phyloP scores from a whole-genome alignment of 148 eudicot genomes.

The Camellia lanceoleosa region DNA sequence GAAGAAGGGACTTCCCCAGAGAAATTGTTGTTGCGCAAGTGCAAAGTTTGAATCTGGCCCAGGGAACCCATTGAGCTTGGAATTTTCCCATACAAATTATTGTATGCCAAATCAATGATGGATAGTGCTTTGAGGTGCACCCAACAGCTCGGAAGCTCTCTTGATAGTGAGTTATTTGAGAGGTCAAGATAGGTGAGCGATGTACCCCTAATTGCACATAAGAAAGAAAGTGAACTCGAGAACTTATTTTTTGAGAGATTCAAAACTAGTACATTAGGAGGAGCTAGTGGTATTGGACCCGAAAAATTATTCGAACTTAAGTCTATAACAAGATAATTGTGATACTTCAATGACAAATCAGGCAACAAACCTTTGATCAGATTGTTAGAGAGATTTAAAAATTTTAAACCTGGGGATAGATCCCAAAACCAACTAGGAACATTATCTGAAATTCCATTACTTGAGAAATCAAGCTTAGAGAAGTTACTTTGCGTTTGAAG shows the following conservation, averaged over 20 bases:
- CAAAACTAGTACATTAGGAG: neutral
- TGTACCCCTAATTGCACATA: neutral
- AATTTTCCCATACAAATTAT: conserved; percentile 11
- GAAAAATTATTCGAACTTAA: conserved; percentile 15
- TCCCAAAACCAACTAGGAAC: conserved; percentile 14
- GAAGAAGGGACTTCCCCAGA: conserved; percentile 9
- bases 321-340: neutral
- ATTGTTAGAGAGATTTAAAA: conserved; percentile 25
- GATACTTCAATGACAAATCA: neutral
- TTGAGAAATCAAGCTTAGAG: neutral
- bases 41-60: neutral
- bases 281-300: conserved; percentile 16
- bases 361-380: conserved; percentile 11
- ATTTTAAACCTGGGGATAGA: neutral
- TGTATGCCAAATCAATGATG: neutral
- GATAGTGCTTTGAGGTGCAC: neutral
- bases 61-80: conserved; percentile 3
- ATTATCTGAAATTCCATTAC: neutral
- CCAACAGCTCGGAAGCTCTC: conserved; percentile 8
- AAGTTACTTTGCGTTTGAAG: neutral
- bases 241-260: conserved; percentile 16
- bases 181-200: neutral
- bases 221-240: neutral
- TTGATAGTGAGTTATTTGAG: conserved; percentile 8
- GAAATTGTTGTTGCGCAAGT: neutral